Conservation (phyloP, 179 eudicot genomes). For the Vitellaria paradoxa region DNA sequence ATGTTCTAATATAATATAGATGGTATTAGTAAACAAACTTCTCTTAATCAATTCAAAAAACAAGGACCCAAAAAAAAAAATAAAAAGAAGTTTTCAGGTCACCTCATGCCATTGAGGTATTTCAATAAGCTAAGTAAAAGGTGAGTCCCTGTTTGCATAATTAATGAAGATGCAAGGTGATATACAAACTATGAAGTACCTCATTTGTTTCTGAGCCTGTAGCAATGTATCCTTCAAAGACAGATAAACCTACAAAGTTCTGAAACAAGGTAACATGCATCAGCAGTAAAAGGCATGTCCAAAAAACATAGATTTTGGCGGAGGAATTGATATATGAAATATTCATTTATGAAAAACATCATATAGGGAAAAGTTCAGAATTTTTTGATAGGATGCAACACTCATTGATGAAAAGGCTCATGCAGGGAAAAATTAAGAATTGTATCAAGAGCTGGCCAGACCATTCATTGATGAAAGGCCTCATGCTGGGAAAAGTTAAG, state of each 20-base stretch:
- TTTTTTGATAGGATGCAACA: too few relatives aligned
- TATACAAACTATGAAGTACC: slow-evolving; percentile 33
- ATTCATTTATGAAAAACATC: neutral
- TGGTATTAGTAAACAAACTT: neutral
- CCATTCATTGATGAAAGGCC: neutral
- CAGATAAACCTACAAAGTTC: slow-evolving; percentile 93
- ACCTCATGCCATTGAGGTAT: neutral
- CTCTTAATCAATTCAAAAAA: neutral
- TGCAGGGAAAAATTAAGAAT: neutral
- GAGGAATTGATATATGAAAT: neutral
- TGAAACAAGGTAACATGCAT: slow-evolving; percentile 31
- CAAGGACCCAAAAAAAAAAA: neutral
- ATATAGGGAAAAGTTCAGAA: neutral
- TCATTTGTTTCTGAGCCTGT: slow-evolving; percentile 97
- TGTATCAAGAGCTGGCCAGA: neutral
- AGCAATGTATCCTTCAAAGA: slow-evolving; percentile 86
- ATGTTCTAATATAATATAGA: neutral
- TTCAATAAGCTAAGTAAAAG: slow-evolving; percentile 3
- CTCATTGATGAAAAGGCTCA: too few relatives aligned
- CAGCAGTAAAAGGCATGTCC: neutral
- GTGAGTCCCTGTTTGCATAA: neutral
- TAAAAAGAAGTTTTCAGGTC: neutral
- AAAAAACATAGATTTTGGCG: neutral
- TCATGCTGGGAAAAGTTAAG: too few relatives aligned
- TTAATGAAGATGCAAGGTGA: neutral